Base-by-base conservation (phyloP, 495 filamentous ascomycete species). In the Hypoxylon fragiforme region DNA sequence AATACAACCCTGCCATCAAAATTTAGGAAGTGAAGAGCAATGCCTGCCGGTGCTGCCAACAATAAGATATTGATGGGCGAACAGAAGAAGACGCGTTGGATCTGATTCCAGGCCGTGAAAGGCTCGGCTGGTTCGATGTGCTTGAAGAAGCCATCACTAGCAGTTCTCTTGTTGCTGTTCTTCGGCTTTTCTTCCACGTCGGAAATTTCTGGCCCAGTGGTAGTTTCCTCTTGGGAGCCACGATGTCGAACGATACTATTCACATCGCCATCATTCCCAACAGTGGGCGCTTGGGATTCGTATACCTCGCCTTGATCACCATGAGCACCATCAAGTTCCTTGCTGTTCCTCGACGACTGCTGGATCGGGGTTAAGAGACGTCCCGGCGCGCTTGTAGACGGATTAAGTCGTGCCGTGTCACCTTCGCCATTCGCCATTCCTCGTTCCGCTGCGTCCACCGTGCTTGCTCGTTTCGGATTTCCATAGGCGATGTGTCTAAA, bases 61-160 rank as follows among this genome's bases (percentile, higher is more conserved):
- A 95, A 63, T 11, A 96, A 70, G 9, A 95, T 54, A 64, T 96
- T 96, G 62, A 96, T 86, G 81, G 87, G 92, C 1, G 88, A 91
- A 56, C 83, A 82, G 58, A 95, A 80, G 3, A 96, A 43, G 0
- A 87, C 88, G 7, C 83, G 80, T 38, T 77, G 79, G 28, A 94
- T 57, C 67, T 95, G 90, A 51, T 85, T 83, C 36, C 71, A 70
- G n/a, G 85, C 57, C 0, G 87, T 92, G 50, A 85, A 90, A 11
- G 78, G 68, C 35, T 67, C 66, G 37, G 75, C 79, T 13, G 70
- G 67, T 38, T 73, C 70, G 13, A 71, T 34, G 45, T 73, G 68
- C 47, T 79, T 75, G 58, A 75, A 65, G 32, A 75, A 63, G 12
- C 64, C 9, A 9, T 9, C 54, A 34, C 43, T 55, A 32, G 52